phyloP scores from a whole-genome alignment of 2,329 filamentous ascomycete genomes.

The Neurospora crassa region DNA sequence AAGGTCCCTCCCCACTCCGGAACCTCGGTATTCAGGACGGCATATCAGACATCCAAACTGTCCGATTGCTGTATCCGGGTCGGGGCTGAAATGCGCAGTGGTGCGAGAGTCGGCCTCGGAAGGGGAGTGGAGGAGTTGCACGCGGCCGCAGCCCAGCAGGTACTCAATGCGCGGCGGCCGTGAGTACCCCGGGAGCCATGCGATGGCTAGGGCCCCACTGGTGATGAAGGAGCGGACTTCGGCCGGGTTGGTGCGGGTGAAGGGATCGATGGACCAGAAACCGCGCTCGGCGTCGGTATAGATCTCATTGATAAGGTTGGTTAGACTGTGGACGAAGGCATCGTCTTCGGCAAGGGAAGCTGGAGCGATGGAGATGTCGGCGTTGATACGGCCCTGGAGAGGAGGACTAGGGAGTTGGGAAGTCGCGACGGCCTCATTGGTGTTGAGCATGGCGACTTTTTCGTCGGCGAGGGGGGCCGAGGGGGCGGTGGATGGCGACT shows the following conservation, averaged over 20 bases:
- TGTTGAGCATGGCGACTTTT: neutral
- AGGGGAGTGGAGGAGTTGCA: conserved; percentile 9
- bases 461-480: neutral
- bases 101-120: too few species aligned
- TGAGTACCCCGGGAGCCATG: conserved; percentile 5
- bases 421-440: neutral
- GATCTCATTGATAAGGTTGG: conserved; percentile 9
- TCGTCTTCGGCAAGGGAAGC: neutral
- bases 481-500: neutral
- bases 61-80: conserved; percentile 1
- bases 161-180: neutral
- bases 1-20: conserved; percentile 20
- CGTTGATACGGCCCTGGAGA: neutral
- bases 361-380: conserved; percentile 2
- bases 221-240: conserved; percentile 16
- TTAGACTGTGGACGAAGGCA: conserved; percentile 1
- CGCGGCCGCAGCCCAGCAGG: conserved; percentile 19
- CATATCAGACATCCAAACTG: conserved; percentile 23
- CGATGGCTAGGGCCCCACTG: conserved; percentile 18
- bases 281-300: conserved; percentile 6
- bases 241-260: conserved; percentile 14
- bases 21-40: conserved; percentile 13
- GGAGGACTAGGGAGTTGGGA: neutral
- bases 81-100: neutral
- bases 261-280: conserved; percentile 7